Evolutionary conservation across 2,329 filamentous ascomycete genomes (phyloP).

Genomic region (Beauveria scarabaeidicola): DNA sequence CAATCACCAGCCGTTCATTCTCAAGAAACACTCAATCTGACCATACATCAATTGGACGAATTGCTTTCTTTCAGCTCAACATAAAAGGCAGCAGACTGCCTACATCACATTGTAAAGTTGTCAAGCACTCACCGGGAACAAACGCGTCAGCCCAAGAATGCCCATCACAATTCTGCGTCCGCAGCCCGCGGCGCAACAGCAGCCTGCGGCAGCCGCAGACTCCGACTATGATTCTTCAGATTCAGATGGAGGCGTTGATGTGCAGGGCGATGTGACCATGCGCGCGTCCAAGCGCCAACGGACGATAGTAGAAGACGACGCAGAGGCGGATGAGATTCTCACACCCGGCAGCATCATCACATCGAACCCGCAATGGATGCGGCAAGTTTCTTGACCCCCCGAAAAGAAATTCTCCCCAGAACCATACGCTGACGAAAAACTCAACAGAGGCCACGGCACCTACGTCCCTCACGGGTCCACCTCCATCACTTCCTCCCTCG

Average conservation of each 20-base stretch:
- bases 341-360: conserved; percentile 87
- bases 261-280: conserved; percentile 39
- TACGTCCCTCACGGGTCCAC: conserved; percentile 56
- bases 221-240: conserved; percentile 26
- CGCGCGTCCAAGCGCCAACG: conserved; percentile 31
- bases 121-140: background rate
- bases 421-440: background rate
- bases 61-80: too few species aligned
- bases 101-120: too few species aligned
- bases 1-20: background rate
- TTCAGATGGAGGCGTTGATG: conserved; percentile 36
- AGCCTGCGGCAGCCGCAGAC: conserved; percentile 16
- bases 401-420: too few species aligned
- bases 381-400: conserved; percentile 32
- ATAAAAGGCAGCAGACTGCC: background rate
- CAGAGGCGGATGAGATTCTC: conserved; percentile 50
- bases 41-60: background rate
- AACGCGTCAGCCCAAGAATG: conserved; percentile 23
- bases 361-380: conserved; percentile 94
- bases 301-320: conserved; percentile 18
- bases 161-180: conserved; percentile 41
- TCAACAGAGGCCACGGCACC: conserved; percentile 77
- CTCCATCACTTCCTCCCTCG: conserved; percentile 80
- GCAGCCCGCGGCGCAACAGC: conserved; percentile 22
- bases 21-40: background rate